Percentiles rank a stretch among this genome's conserved stretches.
Conservation (phyloP, 208 protist genomes). For the Blastocrithidia nonstop region DNA sequence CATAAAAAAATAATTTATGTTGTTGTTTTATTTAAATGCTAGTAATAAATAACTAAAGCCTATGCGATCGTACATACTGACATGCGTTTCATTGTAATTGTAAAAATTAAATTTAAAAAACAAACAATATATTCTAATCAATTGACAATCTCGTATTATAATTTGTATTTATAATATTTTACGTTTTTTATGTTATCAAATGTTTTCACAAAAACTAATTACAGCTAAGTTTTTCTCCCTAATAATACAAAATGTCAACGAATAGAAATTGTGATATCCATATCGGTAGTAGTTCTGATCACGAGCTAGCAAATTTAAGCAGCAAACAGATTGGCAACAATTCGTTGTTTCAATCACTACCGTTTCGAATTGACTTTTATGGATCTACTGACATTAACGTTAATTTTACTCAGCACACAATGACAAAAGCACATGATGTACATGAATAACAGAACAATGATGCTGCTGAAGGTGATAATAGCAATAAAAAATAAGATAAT, state of each 20-base stretch:
- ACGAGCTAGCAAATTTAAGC: neutral
- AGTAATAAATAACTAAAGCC: no score
- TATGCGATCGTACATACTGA: no score
- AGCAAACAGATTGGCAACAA: neutral
- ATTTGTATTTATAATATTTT: no score
- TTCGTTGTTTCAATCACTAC: conserved; percentile 36
- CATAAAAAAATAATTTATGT: no score
- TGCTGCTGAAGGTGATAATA: no score
- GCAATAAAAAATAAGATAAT: no score
- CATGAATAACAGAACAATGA: no score
- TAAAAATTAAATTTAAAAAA: no score
- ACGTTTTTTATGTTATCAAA: neutral
- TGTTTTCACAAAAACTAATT: neutral
- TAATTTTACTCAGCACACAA: conserved; percentile 38
- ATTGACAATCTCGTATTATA: no score
- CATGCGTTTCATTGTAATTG: no score
- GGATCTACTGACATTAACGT: conserved; percentile 45
- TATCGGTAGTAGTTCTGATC: neutral
- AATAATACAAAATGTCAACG: neutral
- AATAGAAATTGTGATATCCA: neutral
- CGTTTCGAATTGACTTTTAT: conserved; percentile 42
- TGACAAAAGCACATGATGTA: neutral
- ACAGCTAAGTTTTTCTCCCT: neutral
- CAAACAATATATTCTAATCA: no score
- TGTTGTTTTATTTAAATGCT: no score